Evolutionary conservation across 2,329 filamentous ascomycete species (phyloP).

Genomic region (Neopestalotiopsis sp.): DNA sequence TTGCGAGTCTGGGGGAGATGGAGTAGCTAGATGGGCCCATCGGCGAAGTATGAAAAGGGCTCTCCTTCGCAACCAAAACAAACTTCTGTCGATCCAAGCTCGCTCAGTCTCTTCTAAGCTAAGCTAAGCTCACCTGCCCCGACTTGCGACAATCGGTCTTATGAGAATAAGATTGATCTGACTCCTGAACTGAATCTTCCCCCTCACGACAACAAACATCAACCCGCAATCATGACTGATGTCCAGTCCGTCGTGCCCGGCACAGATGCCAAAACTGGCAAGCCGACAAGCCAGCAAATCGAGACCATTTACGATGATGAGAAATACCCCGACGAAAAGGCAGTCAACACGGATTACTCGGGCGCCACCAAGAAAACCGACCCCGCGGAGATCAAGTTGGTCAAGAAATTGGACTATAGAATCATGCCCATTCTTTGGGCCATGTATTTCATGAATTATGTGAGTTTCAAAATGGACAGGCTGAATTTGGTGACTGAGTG

Average conservation of each 20-base stretch:
- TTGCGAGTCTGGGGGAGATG: neutral
- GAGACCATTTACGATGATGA: conserved; percentile 6
- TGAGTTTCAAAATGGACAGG: conserved; percentile 21
- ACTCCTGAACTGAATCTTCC: neutral
- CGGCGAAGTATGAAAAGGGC: conserved; percentile 1
- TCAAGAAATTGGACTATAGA: conserved; percentile 40
- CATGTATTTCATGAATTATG: conserved; percentile 47
- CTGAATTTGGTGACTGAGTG: neutral
- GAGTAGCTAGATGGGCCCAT: neutral
- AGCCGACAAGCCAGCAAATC: conserved; percentile 6
- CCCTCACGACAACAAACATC: neutral
- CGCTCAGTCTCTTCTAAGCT: neutral
- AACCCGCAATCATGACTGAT: neutral
- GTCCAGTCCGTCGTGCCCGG: neutral
- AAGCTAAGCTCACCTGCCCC: neutral
- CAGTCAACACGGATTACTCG: conserved; percentile 33
- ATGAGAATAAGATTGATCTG: neutral
- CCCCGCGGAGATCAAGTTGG: conserved; percentile 40
- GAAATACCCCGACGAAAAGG: neutral
- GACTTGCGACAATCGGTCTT: neutral
- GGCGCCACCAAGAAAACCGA: conserved; percentile 39
- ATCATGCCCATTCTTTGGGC: conserved; percentile 46
- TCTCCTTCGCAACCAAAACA: neutral
- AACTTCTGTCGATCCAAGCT: neutral
- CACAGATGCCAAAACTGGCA: neutral